Evolutionary conservation across 1,284 basidiomycete species (phyloP), one percentile per base, ranked within the genome.

Genomic region (Phylloboletellus chloephorus): DNA sequence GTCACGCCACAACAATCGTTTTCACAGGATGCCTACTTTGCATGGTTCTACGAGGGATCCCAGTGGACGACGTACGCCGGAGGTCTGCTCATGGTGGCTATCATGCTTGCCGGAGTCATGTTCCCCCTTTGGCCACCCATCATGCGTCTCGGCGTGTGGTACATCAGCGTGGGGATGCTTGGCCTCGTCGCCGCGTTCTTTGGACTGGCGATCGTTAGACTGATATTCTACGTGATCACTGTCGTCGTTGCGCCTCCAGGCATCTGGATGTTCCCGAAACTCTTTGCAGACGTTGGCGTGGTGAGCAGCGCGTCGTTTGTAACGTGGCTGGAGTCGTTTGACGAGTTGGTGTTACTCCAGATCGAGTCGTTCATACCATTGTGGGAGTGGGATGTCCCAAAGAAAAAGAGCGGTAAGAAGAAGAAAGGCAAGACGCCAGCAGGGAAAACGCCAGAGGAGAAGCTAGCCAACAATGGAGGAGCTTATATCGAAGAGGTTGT

Each of bases 261-360:
- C 24, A 96, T 98, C 47, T 99, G 95, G 95, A 87, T 98, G 70
- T 99, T 98, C 74, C 95, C 96, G 0, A 90, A 97, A 61, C 70
- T 99, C 33, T 98, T 98, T 56, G 95, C 95, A 23, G 95, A 98
- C 60, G 96, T 98, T 43, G 95, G 96, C 63, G 96, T 98, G 62
- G 95, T 98, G 59, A 69, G 93, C 82, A 8, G 19, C 35, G 7
- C 28, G 13, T 32, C 23, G 11, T 3, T 9, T 50, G 15, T 42
- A 46, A 48, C 19, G 39, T 46, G 43, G 41, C 29, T 20, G 29
- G 2, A 13, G 12, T 12, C 25, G 4, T 12, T 46, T 44, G 17
- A 41, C 35, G 12, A 25, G 41, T 26, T 39, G 39, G 26, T 30
- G 7, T 36, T n/a, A 40, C 4, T 39, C 8, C 23, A 96, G 93